A percentile compares a stretch with the other conserved stretches of the same genome.
These are phyloP conservation scores for Plenodomus lindquistii DNA, from an alignment of 2,329 filamentous ascomycete genomes.

Conservation along the genomic window DNA sequence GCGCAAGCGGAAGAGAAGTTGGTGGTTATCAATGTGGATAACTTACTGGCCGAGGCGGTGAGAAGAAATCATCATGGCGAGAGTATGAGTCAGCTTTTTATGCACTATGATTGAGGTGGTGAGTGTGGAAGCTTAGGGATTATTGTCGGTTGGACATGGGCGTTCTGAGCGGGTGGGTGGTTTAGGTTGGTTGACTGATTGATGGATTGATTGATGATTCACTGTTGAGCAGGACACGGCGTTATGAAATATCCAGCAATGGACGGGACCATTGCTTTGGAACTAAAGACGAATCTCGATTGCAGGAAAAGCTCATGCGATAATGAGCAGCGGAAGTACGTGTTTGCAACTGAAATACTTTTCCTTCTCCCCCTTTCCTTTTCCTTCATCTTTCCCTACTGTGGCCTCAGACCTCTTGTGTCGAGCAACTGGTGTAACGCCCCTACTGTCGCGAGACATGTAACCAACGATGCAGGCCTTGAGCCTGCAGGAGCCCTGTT, in stretches of 20 bases:
- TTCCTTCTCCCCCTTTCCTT: not conserved
- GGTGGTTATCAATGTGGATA: conserved; percentile 85
- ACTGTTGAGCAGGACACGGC: not conserved
- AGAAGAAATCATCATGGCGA: conserved; percentile 96
- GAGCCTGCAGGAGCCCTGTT: conserved; percentile 48
- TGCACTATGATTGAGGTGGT: conserved; percentile 45
- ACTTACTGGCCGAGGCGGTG: conserved; percentile 87
- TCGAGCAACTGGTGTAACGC: not conserved
- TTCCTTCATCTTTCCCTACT: not conserved
- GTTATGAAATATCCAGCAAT: not conserved
- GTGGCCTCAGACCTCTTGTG: not conserved
- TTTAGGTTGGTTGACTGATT: not conserved
- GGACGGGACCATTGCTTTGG: not conserved
- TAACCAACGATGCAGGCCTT: conserved; percentile 51
- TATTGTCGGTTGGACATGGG: not conserved
- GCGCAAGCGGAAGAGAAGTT: conserved; percentile 74
- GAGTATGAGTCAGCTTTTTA: conserved; percentile 63
- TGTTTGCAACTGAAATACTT: not conserved
- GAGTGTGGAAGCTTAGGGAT: not conserved
- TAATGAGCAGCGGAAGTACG: not conserved
- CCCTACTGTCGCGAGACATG: conserved; percentile 2
- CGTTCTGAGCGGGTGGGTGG: not conserved
- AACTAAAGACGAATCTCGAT: not conserved
- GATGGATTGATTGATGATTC: not conserved
- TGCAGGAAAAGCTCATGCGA: not conserved